Evolutionary conservation across 2,329 filamentous ascomycete genomes (phyloP), one percentile per base, ranked within the genome.

Genomic region (Aplosporella prunicola): DNA sequence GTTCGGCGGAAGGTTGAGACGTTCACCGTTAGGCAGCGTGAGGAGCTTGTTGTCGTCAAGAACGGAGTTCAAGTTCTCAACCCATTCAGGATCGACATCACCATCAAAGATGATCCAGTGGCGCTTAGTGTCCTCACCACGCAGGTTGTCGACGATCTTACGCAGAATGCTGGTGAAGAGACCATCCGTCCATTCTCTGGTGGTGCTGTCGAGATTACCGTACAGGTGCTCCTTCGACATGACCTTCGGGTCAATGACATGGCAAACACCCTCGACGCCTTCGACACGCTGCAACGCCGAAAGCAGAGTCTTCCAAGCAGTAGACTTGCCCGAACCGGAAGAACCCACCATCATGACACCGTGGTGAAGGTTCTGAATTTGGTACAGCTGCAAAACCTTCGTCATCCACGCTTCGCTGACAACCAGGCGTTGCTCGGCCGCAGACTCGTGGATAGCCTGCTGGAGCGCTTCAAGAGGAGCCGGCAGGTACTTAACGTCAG

Each of bases 281-380:
- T 98, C 91, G 10, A 93, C 84, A 51, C 82, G 78, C 52, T 96
- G 89, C 41, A 98, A 66, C 11, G 93, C 91, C 52, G 93, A 83
- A 14, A 98, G 73, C 35, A 99, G 71, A 27, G 93, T 78, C 53
- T 84, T 87, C 91, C 93, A 99, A 5, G 91, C 84, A 2, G 83
- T 79, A 26, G 91, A 95, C 65, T 99, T 99, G 56, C 93, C 93
- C 30, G 89, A 82, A n/a, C 93, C 91, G 20, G 93, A 95, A 54
- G 85, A 87, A 45, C 91, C 91, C 8, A 99, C 91, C 91, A 98
- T 96, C 93, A 99, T 99, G 18, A 99, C 91, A 80, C 91, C 91
- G 50, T 99, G 91, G 54, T 99, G 91, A 41, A 98, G 87, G 47
- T 80, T 83, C 61, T 96, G 91, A 45, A 99, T 99, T 60, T 99